Percentiles rank a stretch among this genome's conserved stretches.
Conservation (phyloP, 1,284 basidiomycete genomes). For the Austropuccinia psidii region DNA sequence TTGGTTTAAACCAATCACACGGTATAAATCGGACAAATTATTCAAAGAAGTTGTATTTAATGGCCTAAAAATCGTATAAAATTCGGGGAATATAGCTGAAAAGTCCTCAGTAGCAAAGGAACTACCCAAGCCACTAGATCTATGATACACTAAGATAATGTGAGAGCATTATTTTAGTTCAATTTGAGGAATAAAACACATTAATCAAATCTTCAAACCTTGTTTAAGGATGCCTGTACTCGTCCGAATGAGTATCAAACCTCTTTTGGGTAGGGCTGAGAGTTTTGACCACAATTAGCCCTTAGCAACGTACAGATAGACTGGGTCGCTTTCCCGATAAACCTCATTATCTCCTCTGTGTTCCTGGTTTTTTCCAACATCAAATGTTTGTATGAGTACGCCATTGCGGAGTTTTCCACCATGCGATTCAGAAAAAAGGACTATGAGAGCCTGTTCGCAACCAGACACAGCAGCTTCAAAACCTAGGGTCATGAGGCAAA, state of each 20-base stretch:
- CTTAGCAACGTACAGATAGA: not conserved
- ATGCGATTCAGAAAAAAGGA: slow-evolving; percentile 13
- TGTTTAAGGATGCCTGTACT: slow-evolving; percentile 4
- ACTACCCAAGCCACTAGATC: too few species aligned
- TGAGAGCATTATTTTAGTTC: too few species aligned
- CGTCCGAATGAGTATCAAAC: slow-evolving; percentile 1
- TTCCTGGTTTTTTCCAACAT: too few species aligned
- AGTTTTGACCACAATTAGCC: slow-evolving; percentile 10
- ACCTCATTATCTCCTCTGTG: not conserved
- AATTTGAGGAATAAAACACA: too few species aligned
- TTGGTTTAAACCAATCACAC: slow-evolving; percentile 32
- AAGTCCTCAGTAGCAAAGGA: too few species aligned
- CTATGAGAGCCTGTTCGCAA: not conserved
- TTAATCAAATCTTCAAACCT: too few species aligned
- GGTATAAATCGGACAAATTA: too few species aligned
- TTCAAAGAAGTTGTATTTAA: too few species aligned
- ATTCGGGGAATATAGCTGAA: too few species aligned
- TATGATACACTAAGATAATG: too few species aligned
- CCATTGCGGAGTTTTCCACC: not conserved
- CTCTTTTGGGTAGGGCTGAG: not conserved
- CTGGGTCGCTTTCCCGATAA: not conserved
- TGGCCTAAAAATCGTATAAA: too few species aligned
- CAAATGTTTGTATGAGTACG: not conserved
- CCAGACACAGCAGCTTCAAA: too few species aligned
- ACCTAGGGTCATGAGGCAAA: not conserved